phyloP scores from a whole-genome alignment of 345 rosid species.

The Ceriops zippeliana region DNA sequence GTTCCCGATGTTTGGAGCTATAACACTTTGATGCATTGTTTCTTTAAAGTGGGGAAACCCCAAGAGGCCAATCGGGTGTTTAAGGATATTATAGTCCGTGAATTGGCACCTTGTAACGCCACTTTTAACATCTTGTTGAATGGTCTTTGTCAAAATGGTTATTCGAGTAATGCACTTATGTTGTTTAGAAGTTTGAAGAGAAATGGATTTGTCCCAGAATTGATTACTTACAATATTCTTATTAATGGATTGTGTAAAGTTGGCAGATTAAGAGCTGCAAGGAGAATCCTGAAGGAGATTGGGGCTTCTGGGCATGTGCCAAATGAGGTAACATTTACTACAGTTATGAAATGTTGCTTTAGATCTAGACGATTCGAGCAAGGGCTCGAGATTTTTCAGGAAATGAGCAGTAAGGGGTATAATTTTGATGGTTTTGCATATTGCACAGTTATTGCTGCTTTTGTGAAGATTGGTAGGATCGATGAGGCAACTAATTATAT shows the following conservation, averaged over 20 bases:
- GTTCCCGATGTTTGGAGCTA: slow-evolving; percentile 79
- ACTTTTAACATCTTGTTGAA: slow-evolving; percentile 70
- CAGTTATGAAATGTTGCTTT: slow-evolving; percentile 61
- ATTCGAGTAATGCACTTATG: slow-evolving; percentile 44
- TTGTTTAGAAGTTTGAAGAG: slow-evolving; percentile 49
- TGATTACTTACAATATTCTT: slow-evolving; percentile 68
- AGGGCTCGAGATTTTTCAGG: slow-evolving; percentile 53
- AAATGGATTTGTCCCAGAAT: slow-evolving; percentile 51
- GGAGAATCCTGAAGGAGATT: slow-evolving; percentile 54
- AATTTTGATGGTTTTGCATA: slow-evolving; percentile 79
- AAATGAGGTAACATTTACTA: slow-evolving; percentile 67
- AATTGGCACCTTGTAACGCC: slow-evolving; percentile 37
- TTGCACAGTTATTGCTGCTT: slow-evolving; percentile 58
- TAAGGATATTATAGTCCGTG: slow-evolving; percentile 34
- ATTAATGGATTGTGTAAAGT: slow-evolving; percentile 71
- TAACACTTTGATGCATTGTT: slow-evolving; percentile 74
- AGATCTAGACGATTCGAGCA: slow-evolving; percentile 48
- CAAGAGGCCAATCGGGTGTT: slow-evolving; percentile 62
- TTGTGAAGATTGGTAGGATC: slow-evolving; percentile 54
- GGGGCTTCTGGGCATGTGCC: slow-evolving; percentile 48
- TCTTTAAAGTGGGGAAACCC: slow-evolving; percentile 58
- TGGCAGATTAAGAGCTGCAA: slow-evolving; percentile 48
- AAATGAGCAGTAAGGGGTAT: slow-evolving; percentile 60
- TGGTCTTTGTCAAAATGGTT: slow-evolving; percentile 76
- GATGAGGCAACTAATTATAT: slow-evolving; percentile 44